Conservation (phyloP, 805 yeast genomes). For the Candida dajiaensis region DNA sequence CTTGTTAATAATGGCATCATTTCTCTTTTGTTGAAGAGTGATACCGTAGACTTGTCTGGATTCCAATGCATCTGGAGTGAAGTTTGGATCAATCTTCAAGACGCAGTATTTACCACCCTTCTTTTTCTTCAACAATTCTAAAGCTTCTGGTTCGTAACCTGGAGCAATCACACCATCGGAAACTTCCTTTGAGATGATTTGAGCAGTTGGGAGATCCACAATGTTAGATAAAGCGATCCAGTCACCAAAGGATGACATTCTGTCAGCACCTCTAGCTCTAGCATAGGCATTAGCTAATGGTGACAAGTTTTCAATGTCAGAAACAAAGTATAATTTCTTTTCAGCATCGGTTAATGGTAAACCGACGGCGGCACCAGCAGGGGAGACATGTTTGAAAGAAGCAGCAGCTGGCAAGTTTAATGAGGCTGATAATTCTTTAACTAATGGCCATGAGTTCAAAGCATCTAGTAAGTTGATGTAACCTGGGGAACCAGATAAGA, state of each 20-base stretch:
- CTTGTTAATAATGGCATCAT: slow-evolving; percentile 92
- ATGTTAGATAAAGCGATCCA: slow-evolving; percentile 95
- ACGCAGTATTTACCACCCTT: slow-evolving; percentile 97
- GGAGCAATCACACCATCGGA: slow-evolving; percentile 99
- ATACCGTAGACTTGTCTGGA: slow-evolving; percentile 96
- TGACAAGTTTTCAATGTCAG: slow-evolving; percentile 88
- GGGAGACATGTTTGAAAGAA: slow-evolving; percentile 96
- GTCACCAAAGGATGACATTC: slow-evolving; percentile 99
- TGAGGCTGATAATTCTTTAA: slow-evolving; percentile 91
- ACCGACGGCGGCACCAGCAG: slow-evolving; percentile 99
- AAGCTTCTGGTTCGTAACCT: slow-evolving; percentile 88
- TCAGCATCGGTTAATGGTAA: slow-evolving; percentile 86
- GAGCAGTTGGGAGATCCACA: slow-evolving; percentile 94
- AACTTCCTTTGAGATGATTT: slow-evolving; percentile 94
- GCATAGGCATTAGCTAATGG: slow-evolving; percentile 98
- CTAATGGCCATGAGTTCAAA: slow-evolving; percentile 97
- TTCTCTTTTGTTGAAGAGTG: slow-evolving; percentile 92
- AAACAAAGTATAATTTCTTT: slow-evolving; percentile 92
- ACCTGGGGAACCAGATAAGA: slow-evolving; percentile 92
- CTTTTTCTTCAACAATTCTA: slow-evolving; percentile 82
- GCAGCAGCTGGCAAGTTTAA: slow-evolving; percentile 98
- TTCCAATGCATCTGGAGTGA: slow-evolving; percentile 73
- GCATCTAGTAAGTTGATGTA: slow-evolving; percentile 96
- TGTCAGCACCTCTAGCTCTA: slow-evolving; percentile 99
- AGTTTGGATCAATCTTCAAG: slow-evolving; percentile 93